A percentile compares a stretch with the other conserved stretches of the same genome.
Conservation (phyloP, 257 asterid genomes). For the Cordia subcordata region DNA sequence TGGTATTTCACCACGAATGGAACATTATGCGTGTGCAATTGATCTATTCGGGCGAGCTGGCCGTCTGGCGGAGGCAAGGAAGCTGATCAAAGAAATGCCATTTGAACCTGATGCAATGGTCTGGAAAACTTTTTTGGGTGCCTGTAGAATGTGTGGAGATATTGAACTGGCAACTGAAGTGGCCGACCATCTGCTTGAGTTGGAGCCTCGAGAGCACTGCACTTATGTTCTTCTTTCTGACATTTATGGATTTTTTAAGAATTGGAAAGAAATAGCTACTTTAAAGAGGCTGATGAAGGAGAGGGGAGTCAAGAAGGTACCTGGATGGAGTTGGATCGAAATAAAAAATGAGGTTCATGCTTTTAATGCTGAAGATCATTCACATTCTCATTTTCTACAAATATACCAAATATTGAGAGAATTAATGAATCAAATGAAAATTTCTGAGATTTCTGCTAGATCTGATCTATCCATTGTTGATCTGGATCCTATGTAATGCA, state of each 20-base stretch:
- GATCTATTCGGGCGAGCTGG: constrained; percentile 89
- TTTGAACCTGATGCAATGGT: constrained; percentile 68
- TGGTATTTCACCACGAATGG: constrained; percentile 63
- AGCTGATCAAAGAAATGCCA: constrained; percentile 64
- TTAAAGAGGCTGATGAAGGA: constrained; percentile 71
- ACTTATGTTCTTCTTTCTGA: constrained; percentile 75
- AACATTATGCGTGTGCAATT: constrained; percentile 79
- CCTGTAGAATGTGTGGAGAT: constrained; percentile 80
- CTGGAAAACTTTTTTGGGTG: constrained; percentile 75
- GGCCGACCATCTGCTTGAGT: constrained; percentile 49
- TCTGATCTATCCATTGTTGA: constrained; percentile 11
- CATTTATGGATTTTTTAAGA: constrained; percentile 63
- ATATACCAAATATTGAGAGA: constrained; percentile 40
- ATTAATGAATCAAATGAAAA: constrained; percentile 37
- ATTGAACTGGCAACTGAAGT: constrained; percentile 58
- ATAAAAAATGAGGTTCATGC: constrained; percentile 52
- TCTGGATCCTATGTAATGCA: constrained; percentile 19
- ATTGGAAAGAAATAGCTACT: constrained; percentile 72
- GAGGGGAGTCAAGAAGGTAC: constrained; percentile 62
- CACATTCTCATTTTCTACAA: constrained; percentile 50
- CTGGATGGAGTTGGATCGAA: constrained; percentile 97
- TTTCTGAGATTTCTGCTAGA: constrained; percentile 17
- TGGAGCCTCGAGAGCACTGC: constrained; percentile 80
- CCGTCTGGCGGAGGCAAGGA: constrained; percentile 54
- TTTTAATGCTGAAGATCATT: constrained; percentile 66